Percentiles rank a stretch among this genome's conserved stretches.
These are phyloP conservation scores for Ceraceosorus guamensis DNA, from an alignment of 1,284 basidiomycete species.

Conservation along the genomic window DNA sequence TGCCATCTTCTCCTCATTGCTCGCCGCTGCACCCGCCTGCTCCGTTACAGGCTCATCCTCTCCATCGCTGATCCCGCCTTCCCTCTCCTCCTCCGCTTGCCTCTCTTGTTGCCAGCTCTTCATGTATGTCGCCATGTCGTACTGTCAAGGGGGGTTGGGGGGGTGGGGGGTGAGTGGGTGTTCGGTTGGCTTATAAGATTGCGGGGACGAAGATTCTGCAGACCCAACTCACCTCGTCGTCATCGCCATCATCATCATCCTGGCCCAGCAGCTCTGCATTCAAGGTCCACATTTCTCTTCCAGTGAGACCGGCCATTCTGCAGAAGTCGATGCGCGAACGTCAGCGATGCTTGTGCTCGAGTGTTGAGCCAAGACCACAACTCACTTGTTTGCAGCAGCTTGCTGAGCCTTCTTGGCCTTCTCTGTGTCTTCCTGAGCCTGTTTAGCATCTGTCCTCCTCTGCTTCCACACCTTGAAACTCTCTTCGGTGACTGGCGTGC, in stretches of 20 bases:
- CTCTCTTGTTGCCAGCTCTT: slow-evolving; percentile 40
- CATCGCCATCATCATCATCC: slow-evolving; percentile 58
- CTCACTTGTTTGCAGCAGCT: too few species aligned
- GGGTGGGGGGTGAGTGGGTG: not conserved
- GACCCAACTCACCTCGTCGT: slow-evolving; percentile 48
- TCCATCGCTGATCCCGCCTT: slow-evolving; percentile 18
- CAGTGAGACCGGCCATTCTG: slow-evolving; percentile 87
- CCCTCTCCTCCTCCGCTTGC: slow-evolving; percentile 24
- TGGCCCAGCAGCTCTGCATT: slow-evolving; percentile 92
- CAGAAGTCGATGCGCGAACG: too few species aligned
- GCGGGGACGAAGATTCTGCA: too few species aligned
- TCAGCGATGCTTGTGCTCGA: too few species aligned
- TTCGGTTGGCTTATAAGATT: too few species aligned
- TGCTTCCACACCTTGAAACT: slow-evolving; percentile 91
- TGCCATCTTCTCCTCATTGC: slow-evolving; percentile 3
- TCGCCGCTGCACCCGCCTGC: not conserved
- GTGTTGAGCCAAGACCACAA: too few species aligned
- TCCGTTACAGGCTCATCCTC: not conserved
- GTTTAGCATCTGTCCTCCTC: slow-evolving; percentile 53
- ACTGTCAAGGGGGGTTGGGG: slow-evolving; percentile 7
- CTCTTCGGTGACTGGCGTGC: slow-evolving; percentile 94
- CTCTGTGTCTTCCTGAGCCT: slow-evolving; percentile 79
- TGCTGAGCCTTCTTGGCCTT: slow-evolving; percentile 79
- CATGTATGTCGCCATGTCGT: slow-evolving; percentile 41
- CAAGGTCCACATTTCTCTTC: slow-evolving; percentile 84